Evolutionary conservation across 2,329 filamentous ascomycete genomes (phyloP).

Genomic region (Fusarium sororula): DNA sequence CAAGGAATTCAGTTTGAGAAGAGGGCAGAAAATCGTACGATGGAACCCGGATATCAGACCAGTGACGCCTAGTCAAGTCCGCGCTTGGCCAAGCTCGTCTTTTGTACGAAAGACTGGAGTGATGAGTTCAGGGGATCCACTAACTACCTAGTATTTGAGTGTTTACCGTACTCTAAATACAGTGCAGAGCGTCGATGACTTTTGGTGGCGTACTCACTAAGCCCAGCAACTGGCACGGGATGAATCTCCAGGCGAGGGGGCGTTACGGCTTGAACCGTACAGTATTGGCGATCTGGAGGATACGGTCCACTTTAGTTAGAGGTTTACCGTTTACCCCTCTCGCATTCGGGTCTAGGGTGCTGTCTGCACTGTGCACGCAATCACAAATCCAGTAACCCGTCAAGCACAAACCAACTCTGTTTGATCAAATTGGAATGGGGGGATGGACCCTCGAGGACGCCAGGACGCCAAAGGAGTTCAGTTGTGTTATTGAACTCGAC

Average conservation of each 20-base stretch:
- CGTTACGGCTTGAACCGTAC: not conserved
- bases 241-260: not conserved
- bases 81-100: conserved; percentile 36
- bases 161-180: conserved; percentile 12
- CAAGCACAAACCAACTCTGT: conserved; percentile 3
- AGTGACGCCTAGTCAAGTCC: conserved; percentile 37
- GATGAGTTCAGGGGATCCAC: conserved; percentile 25
- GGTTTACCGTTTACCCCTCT: not conserved
- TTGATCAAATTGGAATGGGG: not conserved
- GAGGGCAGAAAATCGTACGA: conserved; percentile 46
- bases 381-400: not conserved
- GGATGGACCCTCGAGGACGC: not conserved
- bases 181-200: conserved; percentile 4
- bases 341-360: not conserved
- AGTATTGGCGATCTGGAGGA: not conserved
- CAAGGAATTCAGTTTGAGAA: conserved; percentile 44
- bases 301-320: not conserved
- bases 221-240: not conserved
- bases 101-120: conserved; percentile 8
- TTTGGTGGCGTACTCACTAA: not conserved
- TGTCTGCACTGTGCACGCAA: conserved; percentile 4
- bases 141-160: conserved; percentile 12
- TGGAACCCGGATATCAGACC: conserved; percentile 44
- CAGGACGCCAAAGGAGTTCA: not conserved
- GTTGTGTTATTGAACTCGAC: not conserved